Conservation (phyloP, 2,329 filamentous ascomycete genomes). For the Botrytis aclada region DNA sequence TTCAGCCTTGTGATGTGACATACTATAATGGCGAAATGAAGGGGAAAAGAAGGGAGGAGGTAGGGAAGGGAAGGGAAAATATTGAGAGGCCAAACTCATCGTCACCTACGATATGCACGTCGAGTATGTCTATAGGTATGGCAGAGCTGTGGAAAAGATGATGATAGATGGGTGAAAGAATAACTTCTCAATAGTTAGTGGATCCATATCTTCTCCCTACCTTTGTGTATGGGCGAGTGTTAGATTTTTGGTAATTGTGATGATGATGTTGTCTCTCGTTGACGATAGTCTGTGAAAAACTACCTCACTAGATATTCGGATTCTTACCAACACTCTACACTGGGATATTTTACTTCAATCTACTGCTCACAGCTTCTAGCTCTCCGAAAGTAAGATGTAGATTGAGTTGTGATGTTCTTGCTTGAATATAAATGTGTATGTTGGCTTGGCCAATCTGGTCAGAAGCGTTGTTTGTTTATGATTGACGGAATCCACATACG, state of each 20-base stretch:
- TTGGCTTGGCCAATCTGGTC: background rate
- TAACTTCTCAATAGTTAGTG: background rate
- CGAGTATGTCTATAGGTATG: too few relatives aligned
- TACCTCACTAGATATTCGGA: accelerated
- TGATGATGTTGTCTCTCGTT: background rate
- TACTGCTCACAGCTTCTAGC: background rate
- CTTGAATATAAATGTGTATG: background rate
- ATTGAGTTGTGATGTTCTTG: background rate
- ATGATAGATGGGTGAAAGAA: background rate
- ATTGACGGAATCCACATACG: background rate
- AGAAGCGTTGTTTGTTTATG: background rate
- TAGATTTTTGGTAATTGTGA: background rate
- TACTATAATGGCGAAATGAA: background rate
- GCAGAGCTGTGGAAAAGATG: background rate
- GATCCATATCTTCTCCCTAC: background rate
- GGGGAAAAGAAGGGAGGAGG: background rate
- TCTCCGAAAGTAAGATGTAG: background rate
- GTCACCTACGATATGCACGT: background rate
- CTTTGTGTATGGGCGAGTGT: background rate
- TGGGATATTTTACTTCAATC: background rate
- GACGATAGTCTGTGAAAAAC: background rate
- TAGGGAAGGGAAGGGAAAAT: background rate
- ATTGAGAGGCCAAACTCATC: background rate
- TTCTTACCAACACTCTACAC: background rate
- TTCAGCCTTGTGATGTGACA: background rate